A percentile compares a stretch with the other conserved stretches of the same genome.
These are phyloP conservation scores for Paulownia fortunei DNA, from an alignment of 257 asterid genomes.

Conservation along the genomic window DNA sequence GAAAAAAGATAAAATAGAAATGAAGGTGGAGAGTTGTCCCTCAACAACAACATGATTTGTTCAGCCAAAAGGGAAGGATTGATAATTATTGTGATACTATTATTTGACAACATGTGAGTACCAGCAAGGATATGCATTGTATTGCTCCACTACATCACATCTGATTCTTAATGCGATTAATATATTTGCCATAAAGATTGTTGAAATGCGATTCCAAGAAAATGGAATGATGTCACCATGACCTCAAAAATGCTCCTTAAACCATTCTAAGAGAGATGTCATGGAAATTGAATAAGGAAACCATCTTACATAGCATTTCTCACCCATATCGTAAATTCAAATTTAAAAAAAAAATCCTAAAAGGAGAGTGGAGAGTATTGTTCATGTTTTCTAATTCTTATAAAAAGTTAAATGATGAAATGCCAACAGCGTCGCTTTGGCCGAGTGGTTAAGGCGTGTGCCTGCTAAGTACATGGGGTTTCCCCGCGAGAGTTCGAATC, in stretches of 20 bases:
- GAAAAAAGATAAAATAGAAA: neutral
- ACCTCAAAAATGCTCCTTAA: neutral
- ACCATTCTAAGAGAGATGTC: too few species aligned
- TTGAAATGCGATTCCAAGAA: neutral
- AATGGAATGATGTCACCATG: neutral
- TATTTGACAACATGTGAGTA: conserved; percentile 1
- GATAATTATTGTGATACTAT: neutral
- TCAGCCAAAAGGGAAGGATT: neutral
- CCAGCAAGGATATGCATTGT: neutral
- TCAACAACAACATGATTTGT: neutral
- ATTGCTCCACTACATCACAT: neutral
- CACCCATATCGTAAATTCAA: too few species aligned
- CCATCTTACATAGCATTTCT: too few species aligned
- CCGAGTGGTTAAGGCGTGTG: conserved; percentile 85
- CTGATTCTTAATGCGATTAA: neutral
- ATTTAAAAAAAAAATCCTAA: too few species aligned
- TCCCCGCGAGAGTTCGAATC: conserved; percentile 99
- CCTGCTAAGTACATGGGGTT: conserved; percentile 93
- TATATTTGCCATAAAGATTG: too few species aligned
- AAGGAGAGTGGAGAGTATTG: too few species aligned
- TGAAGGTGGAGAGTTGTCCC: conserved; percentile 1
- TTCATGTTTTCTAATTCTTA: too few species aligned
- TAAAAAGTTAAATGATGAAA: too few species aligned
- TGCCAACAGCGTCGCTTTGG: conserved; percentile 81
- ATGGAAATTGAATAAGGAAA: too few species aligned